A percentile compares a stretch with the other conserved stretches of the same genome.
phyloP scores from a whole-genome alignment of 148 eudicot genomes.

The Camellia lanceoleosa region DNA sequence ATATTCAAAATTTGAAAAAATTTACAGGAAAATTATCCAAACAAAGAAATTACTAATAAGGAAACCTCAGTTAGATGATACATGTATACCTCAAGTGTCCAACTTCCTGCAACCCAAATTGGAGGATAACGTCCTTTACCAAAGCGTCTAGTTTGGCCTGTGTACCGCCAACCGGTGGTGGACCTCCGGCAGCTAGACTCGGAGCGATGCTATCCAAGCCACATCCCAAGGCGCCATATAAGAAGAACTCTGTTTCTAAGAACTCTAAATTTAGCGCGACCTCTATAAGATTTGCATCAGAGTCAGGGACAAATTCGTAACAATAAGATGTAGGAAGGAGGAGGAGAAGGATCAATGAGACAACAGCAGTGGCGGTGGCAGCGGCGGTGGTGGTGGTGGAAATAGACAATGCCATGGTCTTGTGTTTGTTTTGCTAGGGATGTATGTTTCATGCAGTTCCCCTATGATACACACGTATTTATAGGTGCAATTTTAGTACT shows the following conservation, averaged over 20 bases:
- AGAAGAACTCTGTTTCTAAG: slow-evolving; percentile 81
- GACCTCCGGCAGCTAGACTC: slow-evolving; percentile 53
- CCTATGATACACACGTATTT: no score
- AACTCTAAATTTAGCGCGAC: slow-evolving; percentile 80
- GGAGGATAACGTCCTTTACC: slow-evolving; percentile 51
- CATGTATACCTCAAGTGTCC: slow-evolving; percentile 63
- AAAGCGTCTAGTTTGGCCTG: slow-evolving; percentile 57
- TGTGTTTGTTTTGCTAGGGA: no score
- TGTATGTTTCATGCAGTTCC: no score
- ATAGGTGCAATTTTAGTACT: no score
- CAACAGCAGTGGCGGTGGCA: no score
- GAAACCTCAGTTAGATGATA: no score
- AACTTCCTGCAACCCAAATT: slow-evolving; percentile 73
- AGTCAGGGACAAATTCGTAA: no score
- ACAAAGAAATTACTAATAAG: slow-evolving; percentile 3
- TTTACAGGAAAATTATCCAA: no score
- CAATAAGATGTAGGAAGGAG: no score
- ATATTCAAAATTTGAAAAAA: neutral
- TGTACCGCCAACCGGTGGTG: slow-evolving; percentile 49
- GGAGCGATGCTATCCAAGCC: slow-evolving; percentile 65
- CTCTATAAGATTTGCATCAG: slow-evolving; percentile 25
- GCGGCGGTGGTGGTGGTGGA: neutral
- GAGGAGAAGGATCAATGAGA: no score
- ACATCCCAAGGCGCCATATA: slow-evolving; percentile 55
- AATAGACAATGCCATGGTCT: no score